Evolutionary conservation across 2,329 filamentous ascomycete genomes (phyloP).

Genomic region (Macroventuria anomochaeta): DNA sequence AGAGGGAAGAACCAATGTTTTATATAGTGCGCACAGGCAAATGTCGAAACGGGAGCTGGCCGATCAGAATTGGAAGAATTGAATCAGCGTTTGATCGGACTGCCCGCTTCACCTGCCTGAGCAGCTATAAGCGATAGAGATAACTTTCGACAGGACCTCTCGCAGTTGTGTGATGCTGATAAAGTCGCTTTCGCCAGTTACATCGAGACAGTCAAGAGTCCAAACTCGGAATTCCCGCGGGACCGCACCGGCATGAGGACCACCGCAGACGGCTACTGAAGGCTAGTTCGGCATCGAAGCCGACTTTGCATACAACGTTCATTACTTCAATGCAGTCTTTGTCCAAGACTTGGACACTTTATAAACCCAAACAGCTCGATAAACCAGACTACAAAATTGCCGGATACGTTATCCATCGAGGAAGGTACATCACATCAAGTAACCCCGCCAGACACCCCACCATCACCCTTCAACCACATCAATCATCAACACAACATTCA

Average conservation of each 20-base stretch:
- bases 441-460: conserved; percentile 13
- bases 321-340: neutral
- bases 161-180: neutral
- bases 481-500: neutral
- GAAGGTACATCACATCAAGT: neutral
- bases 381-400: neutral
- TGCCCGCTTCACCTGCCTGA: too few relatives aligned
- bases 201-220: neutral
- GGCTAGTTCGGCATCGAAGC: conserved; percentile 11
- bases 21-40: too few relatives aligned
- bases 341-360: neutral
- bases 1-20: too few relatives aligned
- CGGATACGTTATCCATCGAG: conserved; percentile 8
- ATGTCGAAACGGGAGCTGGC: too few relatives aligned
- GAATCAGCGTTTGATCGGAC: too few relatives aligned
- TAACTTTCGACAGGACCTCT: neutral
- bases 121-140: too few relatives aligned
- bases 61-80: too few relatives aligned
- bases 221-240: neutral
- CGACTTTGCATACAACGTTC: conserved; percentile 5
- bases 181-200: neutral
- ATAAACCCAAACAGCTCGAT: neutral
- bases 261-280: conserved; percentile 14
- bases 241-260: neutral
- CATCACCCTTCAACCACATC: neutral